These are phyloP conservation scores for Rhodomyrtus tomentosa DNA, from an alignment of 345 rosid genomes.

Conservation along the genomic window DNA sequence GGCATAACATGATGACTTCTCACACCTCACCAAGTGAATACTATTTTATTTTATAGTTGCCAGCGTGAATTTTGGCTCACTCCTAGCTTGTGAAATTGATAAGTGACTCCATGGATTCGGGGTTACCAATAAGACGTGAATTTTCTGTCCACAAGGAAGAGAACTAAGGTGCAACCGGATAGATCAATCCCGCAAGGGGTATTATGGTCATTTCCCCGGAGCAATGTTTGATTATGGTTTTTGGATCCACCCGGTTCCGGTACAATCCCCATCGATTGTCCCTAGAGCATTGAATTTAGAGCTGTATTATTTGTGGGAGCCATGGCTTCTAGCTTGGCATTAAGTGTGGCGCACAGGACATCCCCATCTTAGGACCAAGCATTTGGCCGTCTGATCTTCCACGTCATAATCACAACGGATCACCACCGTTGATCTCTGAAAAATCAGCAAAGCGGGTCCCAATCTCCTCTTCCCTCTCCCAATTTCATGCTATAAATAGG, in stretches of 20 bases:
- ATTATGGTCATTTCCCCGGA: background rate
- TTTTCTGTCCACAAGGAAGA: background rate
- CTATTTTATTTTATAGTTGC: background rate
- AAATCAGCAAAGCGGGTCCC: background rate
- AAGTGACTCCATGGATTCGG: background rate
- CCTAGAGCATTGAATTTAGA: background rate
- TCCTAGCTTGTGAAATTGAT: background rate
- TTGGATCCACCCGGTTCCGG: background rate
- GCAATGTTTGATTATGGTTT: background rate
- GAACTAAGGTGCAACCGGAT: background rate
- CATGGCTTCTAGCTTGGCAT: background rate
- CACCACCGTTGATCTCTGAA: background rate
- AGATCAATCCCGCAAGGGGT: background rate
- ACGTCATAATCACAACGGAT: background rate
- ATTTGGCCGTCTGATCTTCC: background rate
- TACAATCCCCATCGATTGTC: background rate
- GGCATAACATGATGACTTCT: background rate
- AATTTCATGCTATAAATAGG: background rate
- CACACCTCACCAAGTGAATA: background rate
- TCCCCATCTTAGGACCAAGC: background rate
- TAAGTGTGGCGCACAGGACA: background rate
- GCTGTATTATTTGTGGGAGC: background rate
- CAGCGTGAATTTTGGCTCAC: background rate
- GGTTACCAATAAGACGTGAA: background rate
- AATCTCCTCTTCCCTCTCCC: background rate